Conservation (phyloP, 2,329 filamentous ascomycete genomes). For the Apiospora pterosperma region DNA sequence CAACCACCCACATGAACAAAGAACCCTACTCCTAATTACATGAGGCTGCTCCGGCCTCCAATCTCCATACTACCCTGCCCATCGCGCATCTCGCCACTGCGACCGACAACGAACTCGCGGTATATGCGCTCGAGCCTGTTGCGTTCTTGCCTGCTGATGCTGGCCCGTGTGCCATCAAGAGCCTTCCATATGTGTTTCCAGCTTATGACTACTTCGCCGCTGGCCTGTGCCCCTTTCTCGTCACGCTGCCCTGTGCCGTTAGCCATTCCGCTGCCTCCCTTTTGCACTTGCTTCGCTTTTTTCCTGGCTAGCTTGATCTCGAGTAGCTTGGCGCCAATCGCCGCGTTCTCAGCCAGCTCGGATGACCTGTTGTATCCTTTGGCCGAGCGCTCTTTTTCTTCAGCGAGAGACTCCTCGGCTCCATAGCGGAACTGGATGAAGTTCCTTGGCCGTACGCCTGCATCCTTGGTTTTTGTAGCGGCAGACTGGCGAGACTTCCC, state of each 20-base stretch:
- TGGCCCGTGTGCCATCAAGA: slow-evolving; percentile 72
- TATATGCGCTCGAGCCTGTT: slow-evolving; percentile 77
- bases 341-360: slow-evolving; percentile 69
- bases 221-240: slow-evolving; percentile 33
- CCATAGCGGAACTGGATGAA: slow-evolving; percentile 87
- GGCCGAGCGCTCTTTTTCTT: slow-evolving; percentile 33
- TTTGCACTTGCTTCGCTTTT: slow-evolving; percentile 52
- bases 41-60: slow-evolving; percentile 87
- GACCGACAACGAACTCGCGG: slow-evolving; percentile 83
- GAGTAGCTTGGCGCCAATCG: slow-evolving; percentile 77
- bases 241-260: slow-evolving; percentile 19
- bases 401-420: slow-evolving; percentile 45
- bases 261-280: slow-evolving; percentile 20
- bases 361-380: slow-evolving; percentile 48
- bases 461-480: slow-evolving; percentile 33
- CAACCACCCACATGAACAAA: too few species aligned
- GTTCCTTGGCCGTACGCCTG: slow-evolving; percentile 37
- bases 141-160: slow-evolving; percentile 77
- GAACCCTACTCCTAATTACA: too few species aligned
- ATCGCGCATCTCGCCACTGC: slow-evolving; percentile 93
- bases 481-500: slow-evolving; percentile 26
- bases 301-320: slow-evolving; percentile 71
- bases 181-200: slow-evolving; percentile 83
- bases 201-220: slow-evolving; percentile 71
- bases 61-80: slow-evolving; percentile 90